phyloP scores from a whole-genome alignment of 139 green algal genomes.

The Chlamydomonas incerta region DNA sequence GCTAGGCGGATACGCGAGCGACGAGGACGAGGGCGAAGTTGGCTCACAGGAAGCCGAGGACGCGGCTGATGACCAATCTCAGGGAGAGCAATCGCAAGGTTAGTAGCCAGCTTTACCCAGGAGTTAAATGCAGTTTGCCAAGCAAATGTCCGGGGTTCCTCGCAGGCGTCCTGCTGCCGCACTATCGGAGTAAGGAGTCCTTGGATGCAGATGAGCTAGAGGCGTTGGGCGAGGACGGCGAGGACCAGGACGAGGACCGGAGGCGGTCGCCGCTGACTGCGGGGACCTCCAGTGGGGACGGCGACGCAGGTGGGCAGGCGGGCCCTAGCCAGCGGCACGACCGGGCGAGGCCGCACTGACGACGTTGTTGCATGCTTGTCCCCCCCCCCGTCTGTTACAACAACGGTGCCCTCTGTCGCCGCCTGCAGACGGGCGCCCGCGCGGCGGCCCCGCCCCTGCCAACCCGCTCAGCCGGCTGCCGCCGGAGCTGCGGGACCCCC shows the following conservation, averaged over 20 bases:
- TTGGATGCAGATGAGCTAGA: not conserved
- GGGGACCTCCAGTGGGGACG: not conserved
- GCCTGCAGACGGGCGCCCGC: not conserved
- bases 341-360: too few species aligned
- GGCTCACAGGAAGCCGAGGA: not conserved
- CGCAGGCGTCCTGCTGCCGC: slow-evolving; percentile 2
- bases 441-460: not conserved
- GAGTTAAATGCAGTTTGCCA: too few species aligned
- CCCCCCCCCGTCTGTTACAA: too few species aligned
- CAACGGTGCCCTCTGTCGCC: too few species aligned
- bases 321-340: too few species aligned
- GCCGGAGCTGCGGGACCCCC: slow-evolving; percentile 19
- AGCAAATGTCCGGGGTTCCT: too few species aligned
- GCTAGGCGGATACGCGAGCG: slow-evolving; percentile 23
- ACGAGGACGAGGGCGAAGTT: slow-evolving; percentile 19
- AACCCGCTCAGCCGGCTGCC: slow-evolving; percentile 24
- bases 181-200: slow-evolving; percentile 12
- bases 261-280: not conserved
- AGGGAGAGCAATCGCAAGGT: not conserved
- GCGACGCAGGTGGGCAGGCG: not conserved
- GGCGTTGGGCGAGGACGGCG: not conserved
- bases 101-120: too few species aligned
- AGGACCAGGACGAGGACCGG: not conserved
- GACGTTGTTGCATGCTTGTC: too few species aligned
- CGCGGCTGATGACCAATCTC: not conserved